Evolutionary conservation across 2,329 filamentous ascomycete genomes (phyloP).

Genomic region (Pseudonectria foliicola): DNA sequence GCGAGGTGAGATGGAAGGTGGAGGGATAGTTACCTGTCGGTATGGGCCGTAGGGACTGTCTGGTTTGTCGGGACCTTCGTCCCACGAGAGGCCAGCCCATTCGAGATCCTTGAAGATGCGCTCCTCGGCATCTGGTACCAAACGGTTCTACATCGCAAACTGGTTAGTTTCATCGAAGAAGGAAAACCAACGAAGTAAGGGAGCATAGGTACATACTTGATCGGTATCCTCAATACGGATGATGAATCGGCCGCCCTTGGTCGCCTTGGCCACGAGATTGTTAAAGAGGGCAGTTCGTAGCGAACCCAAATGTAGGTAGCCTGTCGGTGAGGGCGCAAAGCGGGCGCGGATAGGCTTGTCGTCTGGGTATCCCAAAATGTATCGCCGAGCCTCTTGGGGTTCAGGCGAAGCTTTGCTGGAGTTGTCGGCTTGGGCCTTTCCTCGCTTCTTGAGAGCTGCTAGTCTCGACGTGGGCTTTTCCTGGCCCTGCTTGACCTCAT

Average conservation of each 20-base stretch:
- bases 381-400: conserved; percentile 8
- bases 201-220: conserved; percentile 53
- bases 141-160: conserved; percentile 55
- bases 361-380: conserved; percentile 37
- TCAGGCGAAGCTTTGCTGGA: too few relatives aligned
- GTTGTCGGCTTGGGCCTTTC: neutral
- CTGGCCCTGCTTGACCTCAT: neutral
- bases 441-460: conserved; percentile 17
- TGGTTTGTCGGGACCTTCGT: conserved; percentile 75
- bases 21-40: conserved; percentile 53
- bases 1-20: neutral
- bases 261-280: conserved; percentile 80
- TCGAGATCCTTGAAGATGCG: conserved; percentile 70
- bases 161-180: too few relatives aligned
- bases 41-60: conserved; percentile 82
- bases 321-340: conserved; percentile 93
- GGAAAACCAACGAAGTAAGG: neutral
- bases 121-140: conserved; percentile 71
- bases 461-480: conserved; percentile 11
- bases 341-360: conserved; percentile 53
- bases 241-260: conserved; percentile 75
- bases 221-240: conserved; percentile 94
- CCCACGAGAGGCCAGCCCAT: conserved; percentile 89
- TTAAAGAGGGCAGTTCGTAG: conserved; percentile 93
- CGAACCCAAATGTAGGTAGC: conserved; percentile 86